Conservation (phyloP, 2,329 filamentous ascomycete genomes). For the Daldinia sp. region DNA sequence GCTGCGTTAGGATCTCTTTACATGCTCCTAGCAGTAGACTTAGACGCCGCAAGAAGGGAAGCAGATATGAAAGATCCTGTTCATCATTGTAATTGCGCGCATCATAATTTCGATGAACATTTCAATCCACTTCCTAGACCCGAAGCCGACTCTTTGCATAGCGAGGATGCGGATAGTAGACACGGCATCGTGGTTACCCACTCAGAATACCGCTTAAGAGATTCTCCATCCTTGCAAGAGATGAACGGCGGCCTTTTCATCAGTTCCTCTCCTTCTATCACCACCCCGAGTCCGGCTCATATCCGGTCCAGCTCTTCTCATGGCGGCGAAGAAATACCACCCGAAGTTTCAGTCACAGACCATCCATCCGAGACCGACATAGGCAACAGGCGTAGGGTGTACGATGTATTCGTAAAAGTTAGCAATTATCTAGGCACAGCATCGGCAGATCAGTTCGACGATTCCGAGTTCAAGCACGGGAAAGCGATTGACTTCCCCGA, state of each 20-base stretch:
- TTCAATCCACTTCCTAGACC: not conserved
- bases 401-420: slow-evolving; percentile 52
- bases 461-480: slow-evolving; percentile 57
- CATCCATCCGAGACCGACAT: slow-evolving; percentile 27
- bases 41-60: slow-evolving; percentile 39
- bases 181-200: not conserved
- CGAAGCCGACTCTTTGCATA: not conserved
- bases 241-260: not conserved
- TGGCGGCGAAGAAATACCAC: slow-evolving; percentile 2
- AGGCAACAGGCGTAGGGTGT: slow-evolving; percentile 53
- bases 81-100: slow-evolving; percentile 42
- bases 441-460: slow-evolving; percentile 57
- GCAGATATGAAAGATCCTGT: slow-evolving; percentile 14
- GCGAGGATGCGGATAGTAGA: slow-evolving; percentile 15
- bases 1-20: slow-evolving; percentile 67
- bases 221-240: not conserved
- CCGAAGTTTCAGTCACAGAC: slow-evolving; percentile 14
- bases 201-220: not conserved
- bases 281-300: slow-evolving; percentile 1
- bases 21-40: slow-evolving; percentile 54
- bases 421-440: slow-evolving; percentile 58
- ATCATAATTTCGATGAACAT: slow-evolving; percentile 17
- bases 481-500: slow-evolving; percentile 61
- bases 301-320: slow-evolving; percentile 17
- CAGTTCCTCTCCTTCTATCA: not conserved